Evolutionary conservation across 768 basidiomycete species (phyloP).

Genomic region (Phylloporus arenicola): DNA sequence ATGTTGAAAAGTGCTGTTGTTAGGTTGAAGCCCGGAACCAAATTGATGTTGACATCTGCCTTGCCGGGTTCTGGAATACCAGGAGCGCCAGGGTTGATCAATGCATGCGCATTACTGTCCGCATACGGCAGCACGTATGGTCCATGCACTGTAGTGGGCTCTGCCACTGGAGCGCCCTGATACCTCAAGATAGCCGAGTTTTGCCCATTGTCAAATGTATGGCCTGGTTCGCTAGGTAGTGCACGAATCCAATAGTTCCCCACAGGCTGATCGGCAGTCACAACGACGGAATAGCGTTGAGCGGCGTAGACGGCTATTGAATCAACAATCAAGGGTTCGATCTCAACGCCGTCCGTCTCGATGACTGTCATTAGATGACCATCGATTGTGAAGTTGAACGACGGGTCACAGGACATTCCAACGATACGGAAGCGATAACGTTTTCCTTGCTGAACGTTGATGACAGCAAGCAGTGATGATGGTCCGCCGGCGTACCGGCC

Average conservation of each 20-base stretch:
- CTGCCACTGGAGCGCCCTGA: too few relatives aligned
- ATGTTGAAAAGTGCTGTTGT: not conserved
- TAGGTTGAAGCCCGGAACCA: not conserved
- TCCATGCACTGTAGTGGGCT: conserved; percentile 27
- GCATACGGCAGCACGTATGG: conserved; percentile 24
- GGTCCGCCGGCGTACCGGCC: too few relatives aligned
- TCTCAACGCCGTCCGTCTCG: too few relatives aligned
- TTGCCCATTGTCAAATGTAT: conserved; percentile 32
- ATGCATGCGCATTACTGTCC: too few relatives aligned
- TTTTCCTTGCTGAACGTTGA: conserved; percentile 28
- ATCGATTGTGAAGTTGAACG: too few relatives aligned
- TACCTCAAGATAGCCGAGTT: too few relatives aligned
- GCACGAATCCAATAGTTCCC: conserved; percentile 42
- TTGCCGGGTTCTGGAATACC: too few relatives aligned
- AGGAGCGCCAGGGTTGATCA: too few relatives aligned
- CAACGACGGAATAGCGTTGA: too few relatives aligned
- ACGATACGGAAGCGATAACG: conserved; percentile 38
- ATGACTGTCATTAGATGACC: too few relatives aligned
- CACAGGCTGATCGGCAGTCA: conserved; percentile 35
- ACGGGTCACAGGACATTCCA: not conserved
- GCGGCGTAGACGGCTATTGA: conserved; percentile 41
- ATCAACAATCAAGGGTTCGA: conserved; percentile 37
- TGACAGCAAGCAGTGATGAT: conserved; percentile 28
- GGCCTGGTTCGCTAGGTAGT: conserved; percentile 6
- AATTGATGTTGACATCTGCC: too few relatives aligned